phyloP scores from a whole-genome alignment of 352 stramenopile species.

The Globisporangium paddicum region DNA sequence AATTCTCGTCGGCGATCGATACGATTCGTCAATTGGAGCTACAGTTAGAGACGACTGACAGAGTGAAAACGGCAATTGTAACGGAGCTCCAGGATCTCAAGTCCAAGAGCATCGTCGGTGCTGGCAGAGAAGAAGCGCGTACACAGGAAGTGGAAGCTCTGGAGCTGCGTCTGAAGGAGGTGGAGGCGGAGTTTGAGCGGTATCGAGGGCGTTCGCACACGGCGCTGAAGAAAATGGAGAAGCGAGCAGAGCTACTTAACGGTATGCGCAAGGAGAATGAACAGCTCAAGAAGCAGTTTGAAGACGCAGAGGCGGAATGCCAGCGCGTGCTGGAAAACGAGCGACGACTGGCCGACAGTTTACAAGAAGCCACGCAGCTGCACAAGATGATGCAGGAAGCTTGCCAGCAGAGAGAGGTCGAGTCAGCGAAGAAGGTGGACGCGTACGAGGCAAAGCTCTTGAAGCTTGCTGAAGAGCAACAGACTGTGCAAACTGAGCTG shows the following conservation, averaged over 20 bases:
- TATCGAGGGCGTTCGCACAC: slow-evolving; percentile 66
- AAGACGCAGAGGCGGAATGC: slow-evolving; percentile 15
- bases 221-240: slow-evolving; percentile 80
- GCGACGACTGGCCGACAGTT: slow-evolving; percentile 8
- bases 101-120: slow-evolving; percentile 17
- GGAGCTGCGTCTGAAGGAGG: slow-evolving; percentile 27
- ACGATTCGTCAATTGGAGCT: slow-evolving; percentile 11
- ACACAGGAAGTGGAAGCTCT: slow-evolving; percentile 25
- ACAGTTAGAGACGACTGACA: slow-evolving; percentile 15
- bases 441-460: slow-evolving; percentile 21
- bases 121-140: slow-evolving; percentile 11
- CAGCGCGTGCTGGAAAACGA: slow-evolving; percentile 15
- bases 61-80: slow-evolving; percentile 10
- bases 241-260: slow-evolving; percentile 72
- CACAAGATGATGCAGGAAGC: slow-evolving; percentile 34
- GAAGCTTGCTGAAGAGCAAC: slow-evolving; percentile 18
- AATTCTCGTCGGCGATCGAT: neutral
- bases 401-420: slow-evolving; percentile 27
- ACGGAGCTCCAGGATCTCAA: slow-evolving; percentile 17
- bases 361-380: slow-evolving; percentile 25
- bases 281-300: slow-evolving; percentile 21
- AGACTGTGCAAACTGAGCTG: slow-evolving; percentile 13
- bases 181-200: slow-evolving; percentile 54
- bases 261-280: slow-evolving; percentile 78
- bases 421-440: slow-evolving; percentile 18